Evolutionary conservation across 495 filamentous ascomycete genomes (phyloP).

Genomic region (Aspergillus bridgeri): DNA sequence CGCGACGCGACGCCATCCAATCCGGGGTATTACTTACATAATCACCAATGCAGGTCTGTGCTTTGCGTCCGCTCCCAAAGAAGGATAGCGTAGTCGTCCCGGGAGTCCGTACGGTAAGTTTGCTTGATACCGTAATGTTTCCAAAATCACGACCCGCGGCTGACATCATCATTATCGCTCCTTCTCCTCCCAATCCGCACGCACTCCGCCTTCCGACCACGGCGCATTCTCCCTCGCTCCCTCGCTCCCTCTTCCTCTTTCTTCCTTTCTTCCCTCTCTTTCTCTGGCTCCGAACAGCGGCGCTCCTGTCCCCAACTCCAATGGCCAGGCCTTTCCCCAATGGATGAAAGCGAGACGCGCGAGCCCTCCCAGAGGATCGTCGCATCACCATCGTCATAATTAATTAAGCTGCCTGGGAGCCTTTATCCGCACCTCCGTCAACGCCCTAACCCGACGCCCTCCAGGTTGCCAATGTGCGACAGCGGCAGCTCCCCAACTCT

Average conservation of each 20-base stretch:
- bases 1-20: too few relatives aligned
- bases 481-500: too few relatives aligned
- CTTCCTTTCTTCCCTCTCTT: neutral
- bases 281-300: neutral
- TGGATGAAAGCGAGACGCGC: neutral
- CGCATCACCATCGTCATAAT: neutral
- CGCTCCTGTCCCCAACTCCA: neutral
- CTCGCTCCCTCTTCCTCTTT: neutral
- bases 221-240: neutral
- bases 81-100: too few relatives aligned
- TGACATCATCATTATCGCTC: neutral
- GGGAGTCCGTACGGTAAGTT: neutral
- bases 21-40: too few relatives aligned
- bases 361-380: neutral
- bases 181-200: neutral
- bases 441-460: neutral
- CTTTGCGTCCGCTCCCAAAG: too few relatives aligned
- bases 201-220: neutral
- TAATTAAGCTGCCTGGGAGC: neutral
- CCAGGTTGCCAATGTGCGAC: neutral
- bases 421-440: neutral
- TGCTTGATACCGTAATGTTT: too few relatives aligned
- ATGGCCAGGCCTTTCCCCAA: neutral
- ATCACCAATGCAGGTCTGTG: neutral
- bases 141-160: neutral